These are phyloP conservation scores for Penicillium pulvis DNA, from an alignment of 495 filamentous ascomycete genomes.

Conservation along the genomic window DNA sequence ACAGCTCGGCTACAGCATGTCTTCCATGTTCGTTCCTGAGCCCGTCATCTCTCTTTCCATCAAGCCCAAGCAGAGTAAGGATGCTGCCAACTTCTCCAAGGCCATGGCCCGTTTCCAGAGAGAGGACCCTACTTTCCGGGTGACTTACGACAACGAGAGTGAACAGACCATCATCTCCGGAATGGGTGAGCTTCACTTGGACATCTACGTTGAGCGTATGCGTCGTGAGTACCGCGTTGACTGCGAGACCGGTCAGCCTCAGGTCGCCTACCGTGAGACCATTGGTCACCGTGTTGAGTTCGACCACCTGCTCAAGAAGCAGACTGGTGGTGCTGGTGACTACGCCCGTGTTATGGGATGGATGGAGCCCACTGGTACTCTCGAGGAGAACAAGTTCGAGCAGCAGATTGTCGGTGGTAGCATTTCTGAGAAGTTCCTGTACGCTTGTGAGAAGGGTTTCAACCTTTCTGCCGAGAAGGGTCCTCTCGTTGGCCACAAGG, in stretches of 20 bases:
- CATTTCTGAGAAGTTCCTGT: conserved; percentile 96
- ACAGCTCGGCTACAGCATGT: conserved; percentile 89
- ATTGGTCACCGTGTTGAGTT: conserved; percentile 75
- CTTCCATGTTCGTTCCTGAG: conserved; percentile 98
- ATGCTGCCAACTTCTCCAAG: conserved; percentile 93
- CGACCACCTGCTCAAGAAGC: conserved; percentile 94
- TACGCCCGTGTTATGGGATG: conserved; percentile 91
- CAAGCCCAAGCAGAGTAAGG: conserved; percentile 92
- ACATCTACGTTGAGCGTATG: conserved; percentile 98
- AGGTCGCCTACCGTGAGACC: conserved; percentile 97
- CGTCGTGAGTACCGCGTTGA: conserved; percentile 96
- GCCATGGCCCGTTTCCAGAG: conserved; percentile 99
- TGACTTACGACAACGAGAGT: conserved; percentile 85
- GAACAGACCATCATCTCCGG: conserved; percentile 97
- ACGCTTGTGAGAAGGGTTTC: conserved; percentile 96
- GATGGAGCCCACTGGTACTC: conserved; percentile 78
- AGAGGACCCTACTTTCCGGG: conserved; percentile 97
- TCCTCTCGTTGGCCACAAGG: conserved; percentile 89
- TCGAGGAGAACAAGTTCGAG: conserved; percentile 82
- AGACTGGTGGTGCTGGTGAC: conserved; percentile 95
- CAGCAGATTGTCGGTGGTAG: conserved; percentile 83
- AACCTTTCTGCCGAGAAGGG: conserved; percentile 81
- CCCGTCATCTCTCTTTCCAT: conserved; percentile 97
- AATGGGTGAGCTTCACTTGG: conserved; percentile 97
- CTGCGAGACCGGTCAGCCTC: conserved; percentile 91